Evolutionary conservation across 2,329 filamentous ascomycete species (phyloP).

Genomic region (Verticillium alfalfae): DNA sequence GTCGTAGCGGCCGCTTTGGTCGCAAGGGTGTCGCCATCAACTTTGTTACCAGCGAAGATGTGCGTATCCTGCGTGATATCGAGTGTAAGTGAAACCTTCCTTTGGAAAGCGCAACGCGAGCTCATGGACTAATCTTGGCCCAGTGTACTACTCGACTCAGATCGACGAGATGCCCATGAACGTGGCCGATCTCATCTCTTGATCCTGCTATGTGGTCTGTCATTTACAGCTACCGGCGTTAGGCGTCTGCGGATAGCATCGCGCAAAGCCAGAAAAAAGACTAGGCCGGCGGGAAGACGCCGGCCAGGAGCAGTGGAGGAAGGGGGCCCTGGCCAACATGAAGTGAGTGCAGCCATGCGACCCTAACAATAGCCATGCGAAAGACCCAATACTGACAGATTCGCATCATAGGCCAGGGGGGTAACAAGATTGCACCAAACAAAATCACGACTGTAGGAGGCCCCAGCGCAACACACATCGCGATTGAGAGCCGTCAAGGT

Average conservation of each 20-base stretch:
- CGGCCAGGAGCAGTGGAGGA: constrained; percentile 10
- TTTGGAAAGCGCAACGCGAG: too few species aligned
- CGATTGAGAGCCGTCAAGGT: not conserved
- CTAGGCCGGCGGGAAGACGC: constrained; percentile 2
- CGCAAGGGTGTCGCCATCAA: constrained; percentile 99
- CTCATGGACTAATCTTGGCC: constrained; percentile 22
- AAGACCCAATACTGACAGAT: not conserved
- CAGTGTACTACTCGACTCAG: constrained; percentile 92
- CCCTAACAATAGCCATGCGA: too few species aligned
- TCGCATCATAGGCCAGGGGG: not conserved
- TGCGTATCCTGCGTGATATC: constrained; percentile 94
- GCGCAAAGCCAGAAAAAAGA: constrained; percentile 8
- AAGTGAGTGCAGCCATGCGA: constrained; percentile 4
- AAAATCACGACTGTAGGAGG: not conserved
- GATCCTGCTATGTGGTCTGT: constrained; percentile 9
- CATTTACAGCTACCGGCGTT: constrained; percentile 8
- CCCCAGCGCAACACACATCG: not conserved
- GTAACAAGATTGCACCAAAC: not conserved
- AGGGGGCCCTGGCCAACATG: constrained; percentile 8
- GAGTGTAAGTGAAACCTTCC: constrained; percentile 58
- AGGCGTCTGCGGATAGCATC: not conserved
- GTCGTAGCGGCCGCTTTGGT: constrained; percentile 90
- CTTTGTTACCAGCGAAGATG: constrained; percentile 97
- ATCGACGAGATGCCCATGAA: constrained; percentile 99
- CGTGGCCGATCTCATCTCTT: constrained; percentile 58